These are phyloP conservation scores for Penicillium canescens DNA, from an alignment of 495 filamentous ascomycete species.

Conservation along the genomic window DNA sequence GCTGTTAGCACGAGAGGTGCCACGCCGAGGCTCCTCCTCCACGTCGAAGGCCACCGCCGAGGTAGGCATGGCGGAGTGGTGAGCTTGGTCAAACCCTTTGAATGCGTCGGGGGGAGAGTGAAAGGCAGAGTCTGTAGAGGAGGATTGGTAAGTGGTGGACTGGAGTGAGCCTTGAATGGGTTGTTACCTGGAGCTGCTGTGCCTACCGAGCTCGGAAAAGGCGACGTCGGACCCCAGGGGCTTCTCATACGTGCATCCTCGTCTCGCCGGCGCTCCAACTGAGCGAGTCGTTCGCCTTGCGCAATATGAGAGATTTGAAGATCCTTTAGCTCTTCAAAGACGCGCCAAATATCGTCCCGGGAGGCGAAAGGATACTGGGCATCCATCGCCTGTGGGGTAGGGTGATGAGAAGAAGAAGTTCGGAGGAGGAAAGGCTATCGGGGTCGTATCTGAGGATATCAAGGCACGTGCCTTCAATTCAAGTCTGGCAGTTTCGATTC, in stretches of 20 bases:
- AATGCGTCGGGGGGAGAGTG: slow-evolving; percentile 76
- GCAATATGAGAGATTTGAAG: slow-evolving; percentile 75
- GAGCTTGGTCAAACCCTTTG: slow-evolving; percentile 81
- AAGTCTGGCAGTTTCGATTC: no score
- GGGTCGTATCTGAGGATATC: neutral
- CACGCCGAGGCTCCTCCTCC: slow-evolving; percentile 89
- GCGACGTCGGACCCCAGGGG: slow-evolving; percentile 78
- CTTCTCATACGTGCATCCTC: slow-evolving; percentile 81
- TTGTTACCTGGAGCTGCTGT: slow-evolving; percentile 74
- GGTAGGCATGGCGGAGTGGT: slow-evolving; percentile 63
- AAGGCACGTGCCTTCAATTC: no score
- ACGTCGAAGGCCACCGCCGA: slow-evolving; percentile 73
- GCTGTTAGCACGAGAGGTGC: slow-evolving; percentile 92
- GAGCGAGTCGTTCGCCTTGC: slow-evolving; percentile 75
- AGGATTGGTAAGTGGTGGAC: slow-evolving; percentile 5
- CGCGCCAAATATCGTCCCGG: slow-evolving; percentile 79
- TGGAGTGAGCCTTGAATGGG: slow-evolving; percentile 4
- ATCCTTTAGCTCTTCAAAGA: slow-evolving; percentile 85
- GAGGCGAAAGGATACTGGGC: slow-evolving; percentile 63
- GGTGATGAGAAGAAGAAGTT: slow-evolving; percentile 1
- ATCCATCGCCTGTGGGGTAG: slow-evolving; percentile 53
- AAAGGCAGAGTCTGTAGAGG: slow-evolving; percentile 63
- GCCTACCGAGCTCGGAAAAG: slow-evolving; percentile 71
- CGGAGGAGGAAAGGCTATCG: neutral
- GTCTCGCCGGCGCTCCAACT: slow-evolving; percentile 80